phyloP scores from a whole-genome alignment of 78 protist species.

The Chrysochromulina parva region DNA sequence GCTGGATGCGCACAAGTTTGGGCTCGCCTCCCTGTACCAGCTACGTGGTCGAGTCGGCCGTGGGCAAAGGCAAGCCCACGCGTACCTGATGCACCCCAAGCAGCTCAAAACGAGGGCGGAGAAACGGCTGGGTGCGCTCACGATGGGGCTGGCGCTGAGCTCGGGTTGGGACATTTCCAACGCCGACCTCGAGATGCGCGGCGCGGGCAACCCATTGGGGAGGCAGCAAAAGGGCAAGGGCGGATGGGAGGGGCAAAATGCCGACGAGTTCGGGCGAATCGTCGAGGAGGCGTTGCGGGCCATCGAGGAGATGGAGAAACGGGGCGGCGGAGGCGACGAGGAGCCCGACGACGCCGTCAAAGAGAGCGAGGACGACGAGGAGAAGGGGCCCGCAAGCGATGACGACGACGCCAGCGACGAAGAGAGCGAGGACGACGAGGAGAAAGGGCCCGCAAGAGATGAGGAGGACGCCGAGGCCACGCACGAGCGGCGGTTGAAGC shows the following conservation, averaged over 20 bases:
- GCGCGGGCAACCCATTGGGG: slow-evolving; percentile 47
- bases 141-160: background rate
- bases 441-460: no score
- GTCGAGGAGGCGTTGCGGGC: background rate
- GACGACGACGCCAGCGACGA: no score
- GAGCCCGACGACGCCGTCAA: no score
- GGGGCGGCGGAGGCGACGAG: no score
- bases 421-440: no score
- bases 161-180: background rate
- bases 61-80: background rate
- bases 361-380: no score
- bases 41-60: slow-evolving; percentile 57
- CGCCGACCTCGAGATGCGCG: slow-evolving; percentile 45
- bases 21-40: slow-evolving; percentile 52
- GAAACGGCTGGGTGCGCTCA: background rate
- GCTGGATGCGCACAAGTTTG: slow-evolving; percentile 21
- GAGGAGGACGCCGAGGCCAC: no score
- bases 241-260: background rate
- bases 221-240: slow-evolving; percentile 15
- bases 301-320: no score
- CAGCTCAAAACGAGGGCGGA: background rate
- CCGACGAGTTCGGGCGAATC: background rate
- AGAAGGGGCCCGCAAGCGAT: no score
- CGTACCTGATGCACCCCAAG: background rate
- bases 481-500: no score